phyloP scores from a whole-genome alignment of 768 basidiomycete species.

The Wakefieldia striispora region DNA sequence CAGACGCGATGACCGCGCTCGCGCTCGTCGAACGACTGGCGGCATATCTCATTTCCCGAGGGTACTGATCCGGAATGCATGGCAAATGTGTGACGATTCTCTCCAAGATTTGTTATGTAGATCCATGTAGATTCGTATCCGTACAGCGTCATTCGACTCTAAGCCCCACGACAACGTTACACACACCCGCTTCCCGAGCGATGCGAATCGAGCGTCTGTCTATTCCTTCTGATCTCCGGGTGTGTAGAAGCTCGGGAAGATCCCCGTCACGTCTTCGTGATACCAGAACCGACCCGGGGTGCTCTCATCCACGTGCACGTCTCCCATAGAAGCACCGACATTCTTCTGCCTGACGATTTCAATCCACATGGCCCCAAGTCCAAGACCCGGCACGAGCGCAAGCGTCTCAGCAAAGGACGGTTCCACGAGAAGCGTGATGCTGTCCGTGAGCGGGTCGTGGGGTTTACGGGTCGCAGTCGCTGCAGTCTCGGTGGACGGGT shows the following conservation, averaged over 20 bases:
- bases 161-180: too few relatives aligned
- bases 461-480: slow-evolving; percentile 18
- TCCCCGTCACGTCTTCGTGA: slow-evolving; percentile 51
- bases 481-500: slow-evolving; percentile 2
- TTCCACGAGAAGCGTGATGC: slow-evolving; percentile 57
- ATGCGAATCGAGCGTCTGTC: too few relatives aligned
- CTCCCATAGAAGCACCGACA: slow-evolving; percentile 2
- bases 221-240: slow-evolving; percentile 14
- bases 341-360: slow-evolving; percentile 50
- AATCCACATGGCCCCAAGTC: slow-evolving; percentile 64
- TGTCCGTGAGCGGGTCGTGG: slow-evolving; percentile 55
- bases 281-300: slow-evolving; percentile 48
- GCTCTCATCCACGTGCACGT: slow-evolving; percentile 3
- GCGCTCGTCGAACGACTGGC: slow-evolving; percentile 21
- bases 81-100: neutral
- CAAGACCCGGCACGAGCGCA: slow-evolving; percentile 47
- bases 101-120: neutral
- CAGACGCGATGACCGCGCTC: slow-evolving; percentile 9
- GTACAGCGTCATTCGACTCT: neutral
- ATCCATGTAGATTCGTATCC: slow-evolving; percentile 8
- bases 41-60: slow-evolving; percentile 23
- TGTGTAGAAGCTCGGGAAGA: slow-evolving; percentile 53
- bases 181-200: too few relatives aligned
- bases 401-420: slow-evolving; percentile 42
- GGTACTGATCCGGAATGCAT: slow-evolving; percentile 11